A percentile compares a stretch with the other conserved stretches of the same genome.
These are phyloP conservation scores for Lachancea lanzarotensis DNA, from an alignment of 805 yeast genomes.

Conservation along the genomic window DNA sequence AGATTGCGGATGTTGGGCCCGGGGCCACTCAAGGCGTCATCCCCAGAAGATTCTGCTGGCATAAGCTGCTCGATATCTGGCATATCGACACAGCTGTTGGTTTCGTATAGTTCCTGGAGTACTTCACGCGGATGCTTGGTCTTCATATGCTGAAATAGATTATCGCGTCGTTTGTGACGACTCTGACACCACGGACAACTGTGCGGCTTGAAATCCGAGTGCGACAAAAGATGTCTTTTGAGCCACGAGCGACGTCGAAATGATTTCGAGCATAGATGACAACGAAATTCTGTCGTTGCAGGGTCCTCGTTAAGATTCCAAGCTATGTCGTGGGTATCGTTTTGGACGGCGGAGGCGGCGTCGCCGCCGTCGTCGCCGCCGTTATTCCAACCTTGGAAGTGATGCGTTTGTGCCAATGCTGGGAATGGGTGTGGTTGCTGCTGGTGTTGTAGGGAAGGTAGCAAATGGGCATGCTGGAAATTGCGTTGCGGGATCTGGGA, in stretches of 20 bases:
- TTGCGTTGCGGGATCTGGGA: background rate
- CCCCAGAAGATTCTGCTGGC: background rate
- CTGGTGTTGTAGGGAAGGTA: constrained; percentile 4
- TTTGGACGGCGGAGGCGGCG: background rate
- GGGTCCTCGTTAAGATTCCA: background rate
- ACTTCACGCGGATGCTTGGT: constrained; percentile 26
- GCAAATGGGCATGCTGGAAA: constrained; percentile 1
- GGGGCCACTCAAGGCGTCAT: background rate
- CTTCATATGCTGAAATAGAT: constrained; percentile 29
- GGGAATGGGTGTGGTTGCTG: constrained; percentile 5
- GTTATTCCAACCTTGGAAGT: background rate
- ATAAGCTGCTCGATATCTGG: background rate
- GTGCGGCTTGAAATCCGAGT: constrained; percentile 23
- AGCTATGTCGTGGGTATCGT: background rate
- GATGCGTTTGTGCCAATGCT: constrained; percentile 7
- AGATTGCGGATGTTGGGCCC: constrained; percentile 18
- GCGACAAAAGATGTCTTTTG: constrained; percentile 28
- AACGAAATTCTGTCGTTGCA: constrained; percentile 18
- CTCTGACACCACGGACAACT: constrained; percentile 29
- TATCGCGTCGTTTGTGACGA: constrained; percentile 31
- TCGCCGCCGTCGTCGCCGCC: constrained; percentile 1
- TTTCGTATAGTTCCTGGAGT: constrained; percentile 16
- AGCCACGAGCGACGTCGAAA: constrained; percentile 31
- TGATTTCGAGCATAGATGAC: constrained; percentile 28
- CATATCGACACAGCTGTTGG: background rate